These are phyloP conservation scores for Suhomyces anneliseae DNA, from an alignment of 1,139 yeast species.

Conservation along the genomic window DNA sequence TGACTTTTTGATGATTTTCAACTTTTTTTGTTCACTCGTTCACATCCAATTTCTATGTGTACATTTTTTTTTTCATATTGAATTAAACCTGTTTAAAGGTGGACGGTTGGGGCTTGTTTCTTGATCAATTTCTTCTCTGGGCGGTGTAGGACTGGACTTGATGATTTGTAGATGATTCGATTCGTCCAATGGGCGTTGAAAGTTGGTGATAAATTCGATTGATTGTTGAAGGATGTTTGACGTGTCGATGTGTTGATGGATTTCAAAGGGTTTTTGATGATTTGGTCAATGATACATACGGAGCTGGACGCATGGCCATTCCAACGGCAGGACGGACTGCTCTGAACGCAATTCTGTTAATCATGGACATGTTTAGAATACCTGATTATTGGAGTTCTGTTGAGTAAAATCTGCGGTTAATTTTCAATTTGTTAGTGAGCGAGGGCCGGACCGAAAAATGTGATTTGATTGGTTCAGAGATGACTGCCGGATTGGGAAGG, in stretches of 20 bases:
- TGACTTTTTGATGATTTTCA: no score
- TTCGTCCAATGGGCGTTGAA: background rate
- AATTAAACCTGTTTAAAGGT: no score
- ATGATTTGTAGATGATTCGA: background rate
- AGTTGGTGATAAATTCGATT: no score
- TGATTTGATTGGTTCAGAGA: slow-evolving; percentile 40
- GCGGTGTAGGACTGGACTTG: no score
- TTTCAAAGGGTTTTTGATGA: background rate
- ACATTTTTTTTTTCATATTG: no score
- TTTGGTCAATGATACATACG: slow-evolving; percentile 32
- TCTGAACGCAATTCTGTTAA: slow-evolving; percentile 50
- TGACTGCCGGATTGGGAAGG: slow-evolving; percentile 36
- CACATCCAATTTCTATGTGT: no score
- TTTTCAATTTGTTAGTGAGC: slow-evolving; percentile 12
- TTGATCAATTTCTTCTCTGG: no score
- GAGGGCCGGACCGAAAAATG: slow-evolving; percentile 21
- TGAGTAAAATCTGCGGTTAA: slow-evolving; percentile 7
- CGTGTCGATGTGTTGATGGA: background rate
- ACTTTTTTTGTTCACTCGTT: no score
- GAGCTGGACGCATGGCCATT: slow-evolving; percentile 46
- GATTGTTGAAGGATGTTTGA: no score
- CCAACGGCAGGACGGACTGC: slow-evolving; percentile 42
- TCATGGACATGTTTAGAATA: slow-evolving; percentile 37
- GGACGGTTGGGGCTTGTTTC: no score
- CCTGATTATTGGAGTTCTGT: slow-evolving; percentile 5